Evolutionary conservation across 1,284 basidiomycete species (phyloP), one percentile per base, ranked within the genome.

Genomic region (Vanrija sp.): DNA sequence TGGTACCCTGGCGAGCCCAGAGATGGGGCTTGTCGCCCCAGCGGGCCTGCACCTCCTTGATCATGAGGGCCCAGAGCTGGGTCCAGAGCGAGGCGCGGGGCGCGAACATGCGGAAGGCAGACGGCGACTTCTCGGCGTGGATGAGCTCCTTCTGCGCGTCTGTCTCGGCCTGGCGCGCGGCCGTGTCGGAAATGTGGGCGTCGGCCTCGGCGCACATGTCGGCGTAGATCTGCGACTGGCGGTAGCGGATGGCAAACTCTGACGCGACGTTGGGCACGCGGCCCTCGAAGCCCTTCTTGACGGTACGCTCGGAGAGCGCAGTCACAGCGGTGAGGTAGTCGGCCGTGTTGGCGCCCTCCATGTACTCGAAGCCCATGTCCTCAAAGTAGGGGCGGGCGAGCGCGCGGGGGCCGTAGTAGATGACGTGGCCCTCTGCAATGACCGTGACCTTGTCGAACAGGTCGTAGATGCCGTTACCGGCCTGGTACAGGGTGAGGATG

Each of bases 301-400:
- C 71, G 22, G 78, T 78, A n/a, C 85, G 83, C 36, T 82, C 84
- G 23, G 79, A 75, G 0, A 69, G 52, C 19, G 85, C 83, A 0
- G 85, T 86, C 16, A 84, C 78, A 53, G 67, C 73, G 51, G 66
- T 67, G 36, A 86, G 73, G 69, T 84, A 88, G 62, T 85, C 84
- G 12, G 83, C 80, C 3, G 66, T 64, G 47, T 71, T 72, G 23
- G 61, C 68, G n/a, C 69, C 68, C 18, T 66, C 59, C 4, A 60
- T 61, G 47, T 64, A 65, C 22, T 84, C 83, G 76, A 84, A 94
- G 6, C 90, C 90, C 18, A 93, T 76, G 27, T 77, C 73, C 64
- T 88, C 84, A 59, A 91, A 92, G 76, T 92, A 91, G 0, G 77
- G 77, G 36, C 86, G 82, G 3, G 89, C 90, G 56, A 85, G 81